These are phyloP conservation scores for Tardiomyces depauwii DNA, from an alignment of 1,139 yeast species.

Conservation along the genomic window DNA sequence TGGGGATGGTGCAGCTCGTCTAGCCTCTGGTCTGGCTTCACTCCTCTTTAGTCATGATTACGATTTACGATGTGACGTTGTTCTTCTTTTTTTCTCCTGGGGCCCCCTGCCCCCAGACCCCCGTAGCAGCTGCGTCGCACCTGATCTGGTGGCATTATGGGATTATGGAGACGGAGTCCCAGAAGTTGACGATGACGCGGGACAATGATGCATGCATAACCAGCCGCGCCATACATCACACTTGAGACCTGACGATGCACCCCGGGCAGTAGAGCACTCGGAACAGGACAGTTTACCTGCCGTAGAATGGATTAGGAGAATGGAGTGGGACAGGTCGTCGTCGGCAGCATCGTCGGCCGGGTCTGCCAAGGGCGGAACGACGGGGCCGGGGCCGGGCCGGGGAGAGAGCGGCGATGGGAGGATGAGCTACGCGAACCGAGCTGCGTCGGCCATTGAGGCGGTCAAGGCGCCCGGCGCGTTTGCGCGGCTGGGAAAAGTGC, in stretches of 20 bases:
- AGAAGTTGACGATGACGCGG: too few species aligned
- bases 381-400: not conserved
- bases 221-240: too few species aligned
- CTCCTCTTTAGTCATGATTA: not conserved
- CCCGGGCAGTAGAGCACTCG: too few species aligned
- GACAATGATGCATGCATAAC: too few species aligned
- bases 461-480: conserved; percentile 19
- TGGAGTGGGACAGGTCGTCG: not conserved
- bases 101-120: too few species aligned
- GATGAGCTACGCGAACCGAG: not conserved
- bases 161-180: too few species aligned
- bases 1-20: not conserved
- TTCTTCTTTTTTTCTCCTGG: not conserved
- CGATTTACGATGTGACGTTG: not conserved
- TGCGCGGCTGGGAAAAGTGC: conserved; percentile 23
- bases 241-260: too few species aligned
- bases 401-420: too few species aligned
- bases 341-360: not conserved
- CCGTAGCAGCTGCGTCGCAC: too few species aligned
- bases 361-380: not conserved
- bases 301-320: not conserved
- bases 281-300: not conserved
- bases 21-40: not conserved
- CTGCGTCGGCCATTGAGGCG: conserved; percentile 7
- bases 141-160: too few species aligned